These are phyloP conservation scores for Aspergillus biplanus DNA, from an alignment of 495 filamentous ascomycete species.

Conservation along the genomic window DNA sequence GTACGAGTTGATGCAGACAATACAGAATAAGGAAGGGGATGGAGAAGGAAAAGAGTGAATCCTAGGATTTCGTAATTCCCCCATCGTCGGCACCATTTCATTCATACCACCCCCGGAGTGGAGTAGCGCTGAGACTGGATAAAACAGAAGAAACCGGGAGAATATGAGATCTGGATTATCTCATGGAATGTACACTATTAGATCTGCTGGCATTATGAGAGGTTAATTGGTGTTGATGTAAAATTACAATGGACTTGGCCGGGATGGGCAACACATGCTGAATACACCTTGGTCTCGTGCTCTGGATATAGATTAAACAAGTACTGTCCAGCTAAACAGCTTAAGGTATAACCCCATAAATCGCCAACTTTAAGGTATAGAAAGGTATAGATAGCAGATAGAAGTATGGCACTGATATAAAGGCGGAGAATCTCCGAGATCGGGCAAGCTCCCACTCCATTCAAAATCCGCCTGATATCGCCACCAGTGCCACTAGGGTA, in stretches of 20 bases:
- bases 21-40: conserved; percentile 51
- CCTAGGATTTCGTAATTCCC: neutral
- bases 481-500: neutral
- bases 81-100: too few relatives aligned
- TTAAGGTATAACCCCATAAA: neutral
- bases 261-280: too few relatives aligned
- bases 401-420: neutral
- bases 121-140: neutral
- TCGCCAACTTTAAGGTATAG: neutral
- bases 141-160: too few relatives aligned
- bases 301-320: too few relatives aligned
- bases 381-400: too few relatives aligned
- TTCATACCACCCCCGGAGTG: neutral
- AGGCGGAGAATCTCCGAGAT: conserved; percentile 15
- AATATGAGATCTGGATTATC: too few relatives aligned
- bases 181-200: too few relatives aligned
- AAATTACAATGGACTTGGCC: too few relatives aligned
- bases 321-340: too few relatives aligned
- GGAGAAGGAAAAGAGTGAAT: conserved; percentile 28
- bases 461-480: neutral
- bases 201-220: too few relatives aligned
- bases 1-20: conserved; percentile 90
- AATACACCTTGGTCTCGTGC: too few relatives aligned
- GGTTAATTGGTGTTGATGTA: too few relatives aligned
- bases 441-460: neutral